Conservation (phyloP, 2,329 filamentous ascomycete species). For the Botrytis hyacinthi region DNA sequence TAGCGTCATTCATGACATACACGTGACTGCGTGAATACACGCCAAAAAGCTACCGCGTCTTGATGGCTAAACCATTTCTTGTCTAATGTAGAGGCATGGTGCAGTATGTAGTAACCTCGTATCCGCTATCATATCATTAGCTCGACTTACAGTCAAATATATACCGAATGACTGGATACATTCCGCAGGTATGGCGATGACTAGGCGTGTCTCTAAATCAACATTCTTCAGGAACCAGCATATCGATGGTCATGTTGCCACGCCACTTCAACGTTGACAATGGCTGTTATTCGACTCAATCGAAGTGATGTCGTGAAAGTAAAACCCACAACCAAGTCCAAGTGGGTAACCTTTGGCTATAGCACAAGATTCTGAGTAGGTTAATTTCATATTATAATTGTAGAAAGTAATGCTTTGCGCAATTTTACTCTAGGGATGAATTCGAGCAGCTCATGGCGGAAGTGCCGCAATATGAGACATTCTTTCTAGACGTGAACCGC, state of each 20-base stretch:
- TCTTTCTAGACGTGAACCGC: neutral
- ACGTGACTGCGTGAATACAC: neutral
- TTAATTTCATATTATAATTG: neutral
- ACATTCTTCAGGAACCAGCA: conserved; percentile 3
- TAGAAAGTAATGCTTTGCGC: neutral
- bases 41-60: neutral
- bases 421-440: neutral
- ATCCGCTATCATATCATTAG: no score
- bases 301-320: neutral
- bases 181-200: neutral
- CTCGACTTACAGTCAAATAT: neutral
- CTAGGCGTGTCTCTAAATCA: conserved; percentile 1
- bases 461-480: conserved; percentile 9
- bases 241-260: neutral
- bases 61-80: neutral
- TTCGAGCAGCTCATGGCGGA: neutral
- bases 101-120: neutral
- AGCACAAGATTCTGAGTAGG: neutral
- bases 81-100: neutral
- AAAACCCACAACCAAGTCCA: neutral
- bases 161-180: neutral
- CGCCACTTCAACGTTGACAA: neutral
- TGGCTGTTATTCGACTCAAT: neutral
- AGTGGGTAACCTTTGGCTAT: neutral
- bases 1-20: neutral